phyloP scores from a whole-genome alignment of 139 green algal species.

The Auxenochlorella pyrenoidosa region DNA sequence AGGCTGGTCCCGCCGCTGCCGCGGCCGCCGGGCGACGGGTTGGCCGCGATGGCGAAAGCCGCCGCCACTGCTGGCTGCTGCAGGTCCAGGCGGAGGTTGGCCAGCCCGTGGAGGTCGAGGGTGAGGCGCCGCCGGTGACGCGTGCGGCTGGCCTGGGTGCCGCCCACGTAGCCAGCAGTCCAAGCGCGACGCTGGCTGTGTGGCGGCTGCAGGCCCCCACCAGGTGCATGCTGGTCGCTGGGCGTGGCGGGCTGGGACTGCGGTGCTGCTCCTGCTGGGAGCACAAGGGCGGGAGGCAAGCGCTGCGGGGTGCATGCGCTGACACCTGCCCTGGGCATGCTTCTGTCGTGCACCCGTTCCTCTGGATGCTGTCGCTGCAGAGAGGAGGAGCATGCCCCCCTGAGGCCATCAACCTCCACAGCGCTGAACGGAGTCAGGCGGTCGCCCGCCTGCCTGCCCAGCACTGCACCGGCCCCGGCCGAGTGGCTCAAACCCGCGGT shows the following conservation, averaged over 20 bases:
- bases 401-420: not conserved
- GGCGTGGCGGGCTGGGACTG: constrained; percentile 27
- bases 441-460: not conserved
- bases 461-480: not conserved
- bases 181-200: not conserved
- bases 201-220: not conserved
- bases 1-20: not conserved
- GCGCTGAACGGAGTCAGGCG: not conserved
- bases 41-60: constrained; percentile 32
- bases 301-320: not conserved
- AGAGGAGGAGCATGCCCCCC: not conserved
- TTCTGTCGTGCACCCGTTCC: not conserved
- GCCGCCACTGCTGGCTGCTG: constrained; percentile 28
- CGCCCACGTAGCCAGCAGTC: not conserved
- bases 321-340: not conserved
- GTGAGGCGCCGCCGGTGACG: constrained; percentile 25
- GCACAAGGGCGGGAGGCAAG: not conserved
- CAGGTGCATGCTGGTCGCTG: not conserved
- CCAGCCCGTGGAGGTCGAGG: constrained; percentile 31
- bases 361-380: not conserved
- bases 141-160: not conserved
- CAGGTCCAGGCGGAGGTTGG: constrained; percentile 34
- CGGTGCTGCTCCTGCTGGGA: not conserved
- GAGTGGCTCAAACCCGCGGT: not conserved
- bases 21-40: constrained; percentile 10